Evolutionary conservation across 2,329 filamentous ascomycete species (phyloP).

Genomic region (Lachnum nothofagi): DNA sequence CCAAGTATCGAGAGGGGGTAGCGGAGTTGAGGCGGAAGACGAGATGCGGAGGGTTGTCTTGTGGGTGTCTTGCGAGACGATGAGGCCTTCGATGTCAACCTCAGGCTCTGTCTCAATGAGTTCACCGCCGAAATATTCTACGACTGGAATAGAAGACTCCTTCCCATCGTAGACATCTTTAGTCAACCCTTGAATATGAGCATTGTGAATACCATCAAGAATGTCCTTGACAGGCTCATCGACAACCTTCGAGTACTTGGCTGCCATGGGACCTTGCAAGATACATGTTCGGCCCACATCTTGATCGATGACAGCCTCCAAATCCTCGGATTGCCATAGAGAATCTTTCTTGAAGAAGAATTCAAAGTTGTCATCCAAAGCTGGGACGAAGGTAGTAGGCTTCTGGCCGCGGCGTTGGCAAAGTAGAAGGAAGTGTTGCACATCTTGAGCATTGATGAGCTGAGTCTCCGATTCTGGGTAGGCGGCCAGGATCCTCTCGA

Average conservation of each 20-base stretch:
- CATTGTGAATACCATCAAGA: conserved; percentile 80
- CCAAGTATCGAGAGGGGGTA: conserved; percentile 82
- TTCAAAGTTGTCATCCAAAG: conserved; percentile 95
- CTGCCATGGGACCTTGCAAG: conserved; percentile 88
- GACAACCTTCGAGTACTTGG: conserved; percentile 79
- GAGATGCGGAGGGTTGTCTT: conserved; percentile 84
- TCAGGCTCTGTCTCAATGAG: conserved; percentile 67
- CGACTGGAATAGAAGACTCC: conserved; percentile 68
- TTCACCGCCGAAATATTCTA: conserved; percentile 95
- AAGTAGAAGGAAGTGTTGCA: conserved; percentile 90
- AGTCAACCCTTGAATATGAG: conserved; percentile 76
- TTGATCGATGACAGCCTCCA: conserved; percentile 91
- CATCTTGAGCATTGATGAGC: conserved; percentile 96
- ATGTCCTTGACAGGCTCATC: conserved; percentile 96
- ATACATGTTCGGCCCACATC: conserved; percentile 96
- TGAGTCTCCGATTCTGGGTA: conserved; percentile 86
- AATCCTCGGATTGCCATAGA: conserved; percentile 96
- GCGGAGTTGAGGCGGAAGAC: conserved; percentile 62
- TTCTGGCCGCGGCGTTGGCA: conserved; percentile 92
- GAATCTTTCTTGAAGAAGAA: conserved; percentile 99
- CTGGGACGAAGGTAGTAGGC: conserved; percentile 90
- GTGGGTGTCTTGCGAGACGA: conserved; percentile 69
- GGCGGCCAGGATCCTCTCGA: conserved; percentile 72
- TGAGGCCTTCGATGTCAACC: conserved; percentile 78
- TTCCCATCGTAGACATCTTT: conserved; percentile 75